phyloP scores from a whole-genome alignment of 805 yeast genomes.

The Myxozyma nipponensis region DNA sequence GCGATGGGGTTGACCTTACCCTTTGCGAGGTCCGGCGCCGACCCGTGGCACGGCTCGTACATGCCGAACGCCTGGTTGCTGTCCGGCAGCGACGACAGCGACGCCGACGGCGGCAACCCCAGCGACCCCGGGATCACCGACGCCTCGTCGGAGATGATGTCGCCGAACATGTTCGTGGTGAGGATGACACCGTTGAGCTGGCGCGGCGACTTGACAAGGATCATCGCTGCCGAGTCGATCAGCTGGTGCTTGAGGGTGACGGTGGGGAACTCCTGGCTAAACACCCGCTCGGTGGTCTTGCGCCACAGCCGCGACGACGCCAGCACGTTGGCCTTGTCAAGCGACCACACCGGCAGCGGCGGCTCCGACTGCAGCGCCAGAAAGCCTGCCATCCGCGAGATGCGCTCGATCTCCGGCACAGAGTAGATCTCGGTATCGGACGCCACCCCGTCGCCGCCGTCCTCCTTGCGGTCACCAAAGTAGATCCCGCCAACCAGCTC shows the following conservation, averaged over 20 bases:
- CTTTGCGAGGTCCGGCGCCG: slow-evolving; percentile 88
- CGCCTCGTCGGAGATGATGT: slow-evolving; percentile 96
- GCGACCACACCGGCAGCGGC: slow-evolving; percentile 91
- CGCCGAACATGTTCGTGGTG: slow-evolving; percentile 97
- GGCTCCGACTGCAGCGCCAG: slow-evolving; percentile 90
- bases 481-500: slow-evolving; percentile 98
- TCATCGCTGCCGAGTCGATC: slow-evolving; percentile 99
- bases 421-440: slow-evolving; percentile 91
- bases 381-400: slow-evolving; percentile 97
- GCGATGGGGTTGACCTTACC: slow-evolving; percentile 95
- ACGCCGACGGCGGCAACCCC: slow-evolving; percentile 93
- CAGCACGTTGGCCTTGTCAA: slow-evolving; percentile 95
- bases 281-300: slow-evolving; percentile 80
- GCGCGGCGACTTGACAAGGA: slow-evolving; percentile 85
- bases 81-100: slow-evolving; percentile 95
- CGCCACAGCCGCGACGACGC: slow-evolving; percentile 98
- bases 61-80: slow-evolving; percentile 90
- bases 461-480: slow-evolving; percentile 94
- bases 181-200: slow-evolving; percentile 87
- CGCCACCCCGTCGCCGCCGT: slow-evolving; percentile 79
- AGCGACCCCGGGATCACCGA: slow-evolving; percentile 96
- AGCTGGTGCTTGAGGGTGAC: slow-evolving; percentile 85
- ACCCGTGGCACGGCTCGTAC: slow-evolving; percentile 98
- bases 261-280: slow-evolving; percentile 85
- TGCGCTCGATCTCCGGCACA: slow-evolving; percentile 88